phyloP scores from a whole-genome alignment of 371 early-diverging fungal species.

The Mucor irregularis region DNA sequence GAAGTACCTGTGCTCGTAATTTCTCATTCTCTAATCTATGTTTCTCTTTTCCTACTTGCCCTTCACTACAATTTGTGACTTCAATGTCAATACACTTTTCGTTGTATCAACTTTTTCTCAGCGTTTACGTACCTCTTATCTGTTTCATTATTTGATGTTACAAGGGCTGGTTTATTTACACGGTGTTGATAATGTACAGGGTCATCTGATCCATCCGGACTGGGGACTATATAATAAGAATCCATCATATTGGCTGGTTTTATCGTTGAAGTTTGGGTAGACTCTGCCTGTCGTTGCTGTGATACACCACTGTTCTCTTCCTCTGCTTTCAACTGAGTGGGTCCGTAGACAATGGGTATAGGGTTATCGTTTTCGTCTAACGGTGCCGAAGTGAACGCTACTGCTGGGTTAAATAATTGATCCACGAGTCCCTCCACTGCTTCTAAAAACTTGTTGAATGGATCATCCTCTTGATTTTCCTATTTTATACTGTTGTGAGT shows the following conservation, averaged over 20 bases:
- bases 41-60: constrained; percentile 9
- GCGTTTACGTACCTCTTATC: neutral
- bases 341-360: no score
- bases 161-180: neutral
- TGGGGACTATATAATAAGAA: constrained; percentile 57
- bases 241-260: constrained; percentile 46
- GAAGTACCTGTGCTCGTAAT: constrained; percentile 62
- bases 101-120: no score
- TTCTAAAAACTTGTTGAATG: constrained; percentile 85
- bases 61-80: neutral
- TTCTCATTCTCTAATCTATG: constrained; percentile 67
- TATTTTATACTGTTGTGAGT: neutral
- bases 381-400: constrained; percentile 76
- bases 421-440: constrained; percentile 74
- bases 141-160: neutral
- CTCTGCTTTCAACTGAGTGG: no score
- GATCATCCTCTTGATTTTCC: constrained; percentile 56
- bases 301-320: no score
- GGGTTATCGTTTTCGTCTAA: constrained; percentile 57
- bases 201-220: constrained; percentile 6
- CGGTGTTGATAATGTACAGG: neutral
- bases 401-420: constrained; percentile 69
- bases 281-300: neutral
- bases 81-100: no score
- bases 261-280: neutral